Conservation (phyloP, 163 green algal species). For the Coccomyxa subellipsoidea region DNA sequence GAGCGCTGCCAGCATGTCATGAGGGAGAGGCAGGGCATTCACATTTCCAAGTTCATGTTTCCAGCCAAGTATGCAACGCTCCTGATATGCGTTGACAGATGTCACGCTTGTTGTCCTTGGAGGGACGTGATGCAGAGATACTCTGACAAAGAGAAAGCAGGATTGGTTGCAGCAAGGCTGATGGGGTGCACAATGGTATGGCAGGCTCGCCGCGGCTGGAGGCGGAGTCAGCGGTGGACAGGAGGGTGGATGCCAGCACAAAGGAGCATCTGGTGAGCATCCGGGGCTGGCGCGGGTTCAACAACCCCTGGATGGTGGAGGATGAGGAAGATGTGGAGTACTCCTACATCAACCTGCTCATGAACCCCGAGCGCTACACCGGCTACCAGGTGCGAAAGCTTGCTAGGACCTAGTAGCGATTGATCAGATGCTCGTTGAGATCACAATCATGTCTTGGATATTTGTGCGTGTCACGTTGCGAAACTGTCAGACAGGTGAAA, state of each 20-base stretch:
- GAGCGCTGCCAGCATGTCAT: no score
- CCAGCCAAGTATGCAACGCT: no score
- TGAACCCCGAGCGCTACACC: slow-evolving; percentile 94
- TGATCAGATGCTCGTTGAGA: background rate
- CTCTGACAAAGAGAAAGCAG: no score
- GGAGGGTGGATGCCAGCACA: slow-evolving; percentile 29
- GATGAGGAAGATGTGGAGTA: slow-evolving; percentile 64
- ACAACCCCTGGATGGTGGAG: slow-evolving; percentile 91
- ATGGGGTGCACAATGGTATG: background rate
- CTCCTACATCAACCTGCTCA: slow-evolving; percentile 91
- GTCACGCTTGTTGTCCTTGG: no score
- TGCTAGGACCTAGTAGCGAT: no score
- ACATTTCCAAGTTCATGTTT: no score
- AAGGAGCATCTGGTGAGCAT: slow-evolving; percentile 43
- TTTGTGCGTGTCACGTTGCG: background rate
- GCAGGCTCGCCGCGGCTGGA: slow-evolving; percentile 2
- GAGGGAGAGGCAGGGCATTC: no score
- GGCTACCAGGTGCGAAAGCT: slow-evolving; percentile 58
- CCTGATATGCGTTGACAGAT: no score
- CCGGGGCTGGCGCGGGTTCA: slow-evolving; percentile 73
- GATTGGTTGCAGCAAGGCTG: background rate
- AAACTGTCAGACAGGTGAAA: background rate
- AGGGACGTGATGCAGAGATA: no score
- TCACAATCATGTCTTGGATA: background rate
- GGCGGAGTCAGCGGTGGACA: slow-evolving; percentile 37